phyloP scores from a whole-genome alignment of 176 grass and related monocot genomes.

The Triticum timopheevii region DNA sequence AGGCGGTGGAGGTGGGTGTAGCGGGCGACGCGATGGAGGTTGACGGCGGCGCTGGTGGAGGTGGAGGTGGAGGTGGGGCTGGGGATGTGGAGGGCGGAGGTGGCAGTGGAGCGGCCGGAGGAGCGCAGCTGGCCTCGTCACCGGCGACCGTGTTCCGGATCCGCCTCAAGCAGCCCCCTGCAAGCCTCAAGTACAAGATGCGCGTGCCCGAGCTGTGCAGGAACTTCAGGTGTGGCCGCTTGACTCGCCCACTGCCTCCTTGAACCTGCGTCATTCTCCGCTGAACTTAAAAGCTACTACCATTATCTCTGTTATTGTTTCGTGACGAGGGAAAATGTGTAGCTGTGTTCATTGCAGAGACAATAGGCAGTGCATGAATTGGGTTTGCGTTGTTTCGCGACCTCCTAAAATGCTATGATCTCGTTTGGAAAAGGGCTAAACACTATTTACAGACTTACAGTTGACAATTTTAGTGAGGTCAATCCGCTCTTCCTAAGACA shows the following conservation, averaged over 20 bases:
- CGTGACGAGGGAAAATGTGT: not conserved
- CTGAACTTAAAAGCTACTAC: not conserved
- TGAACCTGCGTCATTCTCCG: not conserved
- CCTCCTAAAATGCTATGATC: not conserved
- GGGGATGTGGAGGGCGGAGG: constrained; percentile 48
- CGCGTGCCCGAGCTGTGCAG: constrained; percentile 90
- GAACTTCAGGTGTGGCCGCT: constrained; percentile 72
- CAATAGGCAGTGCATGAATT: not conserved
- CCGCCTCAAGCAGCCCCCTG: constrained; percentile 80
- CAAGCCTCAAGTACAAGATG: constrained; percentile 92
- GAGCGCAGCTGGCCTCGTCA: constrained; percentile 28
- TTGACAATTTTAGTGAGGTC: not conserved
- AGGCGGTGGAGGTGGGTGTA: constrained; percentile 37
- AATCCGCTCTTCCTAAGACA: not conserved
- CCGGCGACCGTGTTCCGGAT: constrained; percentile 89
- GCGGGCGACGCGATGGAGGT: constrained; percentile 51
- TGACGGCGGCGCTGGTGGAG: constrained; percentile 43
- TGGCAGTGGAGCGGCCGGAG: constrained; percentile 27
- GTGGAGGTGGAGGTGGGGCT: constrained; percentile 7
- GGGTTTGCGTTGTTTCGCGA: not conserved
- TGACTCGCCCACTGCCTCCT: not conserved
- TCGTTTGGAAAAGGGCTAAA: not conserved
- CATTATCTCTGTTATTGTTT: not conserved
- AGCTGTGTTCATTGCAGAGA: not conserved
- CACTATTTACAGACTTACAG: not conserved